A percentile compares a stretch with the other conserved stretches of the same genome.
Conservation (phyloP, 768 basidiomycete species). For the Lentinula sp. region DNA sequence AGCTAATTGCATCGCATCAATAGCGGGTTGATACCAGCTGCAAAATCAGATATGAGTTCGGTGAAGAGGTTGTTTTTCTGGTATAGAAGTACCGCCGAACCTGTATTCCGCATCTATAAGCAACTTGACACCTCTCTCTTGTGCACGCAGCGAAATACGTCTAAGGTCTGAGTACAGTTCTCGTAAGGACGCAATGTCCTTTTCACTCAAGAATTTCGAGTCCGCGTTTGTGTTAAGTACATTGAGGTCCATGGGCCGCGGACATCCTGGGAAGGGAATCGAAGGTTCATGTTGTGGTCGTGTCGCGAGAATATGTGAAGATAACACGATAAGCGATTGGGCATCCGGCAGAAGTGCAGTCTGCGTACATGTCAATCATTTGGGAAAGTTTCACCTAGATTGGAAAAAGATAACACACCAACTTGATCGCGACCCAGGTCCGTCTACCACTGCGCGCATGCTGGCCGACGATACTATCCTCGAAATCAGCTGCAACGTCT, state of each 20-base stretch:
- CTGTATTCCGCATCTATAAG: constrained; percentile 86
- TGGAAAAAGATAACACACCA: constrained; percentile 38
- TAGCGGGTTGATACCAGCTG: constrained; percentile 73
- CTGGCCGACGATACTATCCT: constrained; percentile 36
- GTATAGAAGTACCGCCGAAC: constrained; percentile 21
- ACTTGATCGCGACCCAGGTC: constrained; percentile 84
- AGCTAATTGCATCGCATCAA: constrained; percentile 73
- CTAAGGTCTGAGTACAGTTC: constrained; percentile 58
- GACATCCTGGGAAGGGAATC: constrained; percentile 67
- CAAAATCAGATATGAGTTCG: not conserved
- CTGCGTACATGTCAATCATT: constrained; percentile 22
- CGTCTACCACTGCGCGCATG: constrained; percentile 31
- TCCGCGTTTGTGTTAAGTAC: constrained; percentile 26
- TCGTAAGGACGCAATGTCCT: constrained; percentile 56
- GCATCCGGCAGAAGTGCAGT: constrained; percentile 67
- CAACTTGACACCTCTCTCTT: constrained; percentile 57
- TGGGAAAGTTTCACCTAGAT: not conserved
- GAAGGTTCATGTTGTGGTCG: constrained; percentile 22
- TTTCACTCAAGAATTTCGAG: constrained; percentile 28
- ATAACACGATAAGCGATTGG: constrained; percentile 54
- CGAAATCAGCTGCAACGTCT: constrained; percentile 77
- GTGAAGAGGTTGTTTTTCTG: not conserved
- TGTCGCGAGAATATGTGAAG: constrained; percentile 45
- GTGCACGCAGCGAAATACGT: constrained; percentile 59
- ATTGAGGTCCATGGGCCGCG: constrained; percentile 51